A percentile compares a stretch with the other conserved stretches of the same genome.
Evolutionary conservation across 805 yeast species (phyloP).

Genomic region (Candida ulmi): DNA sequence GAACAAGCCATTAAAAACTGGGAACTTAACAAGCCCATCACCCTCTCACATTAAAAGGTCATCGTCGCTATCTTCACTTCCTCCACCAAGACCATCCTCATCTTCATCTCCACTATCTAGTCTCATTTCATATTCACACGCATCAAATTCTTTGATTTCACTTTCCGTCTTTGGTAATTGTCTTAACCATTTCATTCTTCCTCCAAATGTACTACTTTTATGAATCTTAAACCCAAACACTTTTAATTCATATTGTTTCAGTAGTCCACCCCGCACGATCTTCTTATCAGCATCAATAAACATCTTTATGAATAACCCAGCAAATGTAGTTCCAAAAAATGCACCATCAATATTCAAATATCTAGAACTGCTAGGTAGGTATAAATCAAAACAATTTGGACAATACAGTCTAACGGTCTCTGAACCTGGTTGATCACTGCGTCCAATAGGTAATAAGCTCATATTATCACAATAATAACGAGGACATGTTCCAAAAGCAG

Average conservation of each 20-base stretch:
- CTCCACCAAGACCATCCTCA: conserved; percentile 23
- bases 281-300: conserved; percentile 86
- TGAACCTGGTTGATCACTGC: conserved; percentile 84
- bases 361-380: conserved; percentile 81
- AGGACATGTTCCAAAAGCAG: conserved; percentile 89
- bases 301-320: conserved; percentile 86
- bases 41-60: conserved; percentile 47
- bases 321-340: conserved; percentile 92
- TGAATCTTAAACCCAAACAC: conserved; percentile 84
- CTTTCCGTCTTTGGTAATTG: conserved; percentile 59
- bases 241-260: conserved; percentile 57
- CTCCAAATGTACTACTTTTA: conserved; percentile 72
- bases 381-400: conserved; percentile 90
- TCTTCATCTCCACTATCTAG: conserved; percentile 28
- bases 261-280: conserved; percentile 43
- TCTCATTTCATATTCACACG: conserved; percentile 61
- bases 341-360: conserved; percentile 93
- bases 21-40: conserved; percentile 66
- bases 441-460: conserved; percentile 87
- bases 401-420: conserved; percentile 91
- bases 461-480: conserved; percentile 85
- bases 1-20: conserved; percentile 69
- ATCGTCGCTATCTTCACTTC: conserved; percentile 15
- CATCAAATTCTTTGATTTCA: conserved; percentile 56
- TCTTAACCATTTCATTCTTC: conserved; percentile 95